Conservation (phyloP, 2,329 filamentous ascomycete species). For the Apiospora malaysiana region DNA sequence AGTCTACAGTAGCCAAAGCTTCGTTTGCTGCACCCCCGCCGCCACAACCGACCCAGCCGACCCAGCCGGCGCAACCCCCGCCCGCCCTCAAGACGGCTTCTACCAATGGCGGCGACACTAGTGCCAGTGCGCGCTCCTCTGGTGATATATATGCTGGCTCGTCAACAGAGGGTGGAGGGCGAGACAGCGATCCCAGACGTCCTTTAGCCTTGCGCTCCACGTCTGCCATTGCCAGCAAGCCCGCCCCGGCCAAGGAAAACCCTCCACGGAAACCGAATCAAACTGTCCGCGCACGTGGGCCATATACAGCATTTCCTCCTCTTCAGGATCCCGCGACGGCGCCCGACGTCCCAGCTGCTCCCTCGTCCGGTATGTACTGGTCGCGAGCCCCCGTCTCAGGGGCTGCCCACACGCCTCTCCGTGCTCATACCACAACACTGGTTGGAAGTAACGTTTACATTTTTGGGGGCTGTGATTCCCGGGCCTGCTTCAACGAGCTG, state of each 20-base stretch:
- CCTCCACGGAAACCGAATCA: conserved; percentile 30
- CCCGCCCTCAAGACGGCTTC: conserved; percentile 27
- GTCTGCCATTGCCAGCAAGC: conserved; percentile 53
- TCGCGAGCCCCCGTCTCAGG: conserved; percentile 70
- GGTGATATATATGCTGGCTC: conserved; percentile 30
- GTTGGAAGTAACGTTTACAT: conserved; percentile 71
- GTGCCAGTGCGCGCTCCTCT: conserved; percentile 33
- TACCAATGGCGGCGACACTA: conserved; percentile 30
- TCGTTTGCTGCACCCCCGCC: conserved; percentile 37
- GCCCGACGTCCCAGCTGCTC: conserved; percentile 65
- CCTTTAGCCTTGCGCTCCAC: conserved; percentile 58
- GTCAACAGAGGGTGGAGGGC: conserved; percentile 32
- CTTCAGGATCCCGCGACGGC: conserved; percentile 61
- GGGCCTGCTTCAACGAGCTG: conserved; percentile 71
- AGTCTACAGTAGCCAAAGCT: conserved; percentile 48
- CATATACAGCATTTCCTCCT: conserved; percentile 60
- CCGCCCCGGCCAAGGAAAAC: conserved; percentile 28
- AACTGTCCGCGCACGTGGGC: conserved; percentile 41
- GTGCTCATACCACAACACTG: conserved; percentile 71
- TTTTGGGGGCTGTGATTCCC: conserved; percentile 72
- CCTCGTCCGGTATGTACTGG: conserved; percentile 77
- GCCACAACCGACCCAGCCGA: conserved; percentile 34
- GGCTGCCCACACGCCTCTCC: conserved; percentile 62
- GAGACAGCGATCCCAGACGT: conserved; percentile 43
- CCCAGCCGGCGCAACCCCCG: conserved; percentile 15